Conservation (phyloP, 768 basidiomycete species). For the Termitomyces sp. region DNA sequence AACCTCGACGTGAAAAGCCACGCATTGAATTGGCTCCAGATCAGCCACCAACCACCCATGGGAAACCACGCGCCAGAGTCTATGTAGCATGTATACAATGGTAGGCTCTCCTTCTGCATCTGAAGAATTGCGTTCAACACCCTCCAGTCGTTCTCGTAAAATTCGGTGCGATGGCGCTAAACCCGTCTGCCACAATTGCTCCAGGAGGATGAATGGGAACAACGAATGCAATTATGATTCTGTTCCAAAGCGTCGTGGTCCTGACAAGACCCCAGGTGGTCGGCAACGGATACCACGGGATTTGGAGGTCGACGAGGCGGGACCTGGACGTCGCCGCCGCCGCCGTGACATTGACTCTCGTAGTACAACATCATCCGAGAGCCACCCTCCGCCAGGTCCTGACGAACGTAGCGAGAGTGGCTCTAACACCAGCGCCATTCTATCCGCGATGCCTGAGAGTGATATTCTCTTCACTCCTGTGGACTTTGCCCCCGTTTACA, state of each 20-base stretch:
- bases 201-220: slow-evolving; percentile 38
- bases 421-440: slow-evolving; percentile 2
- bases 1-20: slow-evolving; percentile 47
- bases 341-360: slow-evolving; percentile 16
- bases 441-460: slow-evolving; percentile 8
- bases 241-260: slow-evolving; percentile 73
- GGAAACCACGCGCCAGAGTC: slow-evolving; percentile 69
- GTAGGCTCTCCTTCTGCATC: slow-evolving; percentile 30
- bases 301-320: slow-evolving; percentile 27
- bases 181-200: slow-evolving; percentile 71
- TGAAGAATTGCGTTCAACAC: not conserved
- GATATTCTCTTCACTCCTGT: slow-evolving; percentile 11
- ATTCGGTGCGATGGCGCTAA: slow-evolving; percentile 82
- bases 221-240: slow-evolving; percentile 62
- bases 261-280: slow-evolving; percentile 75
- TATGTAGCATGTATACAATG: slow-evolving; percentile 80
- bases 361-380: slow-evolving; percentile 7
- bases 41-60: slow-evolving; percentile 78
- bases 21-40: slow-evolving; percentile 66
- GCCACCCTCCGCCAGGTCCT: not conserved
- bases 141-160: slow-evolving; percentile 62
- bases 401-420: slow-evolving; percentile 1
- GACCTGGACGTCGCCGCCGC: slow-evolving; percentile 30
- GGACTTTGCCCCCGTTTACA: slow-evolving; percentile 3
- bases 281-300: slow-evolving; percentile 57